Conservation (phyloP, 1,139 yeast species). For the Debaryomyces sp. region DNA sequence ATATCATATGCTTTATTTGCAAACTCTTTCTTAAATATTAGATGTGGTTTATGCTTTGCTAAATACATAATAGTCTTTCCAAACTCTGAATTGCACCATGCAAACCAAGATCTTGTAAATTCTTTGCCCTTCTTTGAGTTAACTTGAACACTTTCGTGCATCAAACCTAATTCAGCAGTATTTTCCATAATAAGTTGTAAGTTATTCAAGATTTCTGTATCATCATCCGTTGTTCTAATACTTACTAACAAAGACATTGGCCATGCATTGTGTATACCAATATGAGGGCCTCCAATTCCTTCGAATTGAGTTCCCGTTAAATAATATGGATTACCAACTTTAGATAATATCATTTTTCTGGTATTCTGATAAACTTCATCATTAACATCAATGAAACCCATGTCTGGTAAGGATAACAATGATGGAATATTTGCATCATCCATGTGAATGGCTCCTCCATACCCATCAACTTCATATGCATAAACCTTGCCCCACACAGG, state of each 20-base stretch:
- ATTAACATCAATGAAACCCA: slow-evolving; percentile 59
- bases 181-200: slow-evolving; percentile 56
- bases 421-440: slow-evolving; percentile 94
- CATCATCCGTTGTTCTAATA: slow-evolving; percentile 75
- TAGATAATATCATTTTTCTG: slow-evolving; percentile 70
- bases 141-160: slow-evolving; percentile 84
- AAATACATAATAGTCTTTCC: slow-evolving; percentile 80
- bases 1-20: slow-evolving; percentile 29
- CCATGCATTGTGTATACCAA: slow-evolving; percentile 83
- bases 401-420: slow-evolving; percentile 74
- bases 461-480: slow-evolving; percentile 91
- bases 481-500: slow-evolving; percentile 73
- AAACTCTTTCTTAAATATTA: slow-evolving; percentile 57
- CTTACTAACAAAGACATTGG: slow-evolving; percentile 81
- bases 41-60: slow-evolving; percentile 72
- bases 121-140: slow-evolving; percentile 48
- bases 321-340: slow-evolving; percentile 77
- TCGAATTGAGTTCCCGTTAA: slow-evolving; percentile 61
- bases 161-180: slow-evolving; percentile 75
- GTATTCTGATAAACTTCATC: slow-evolving; percentile 77
- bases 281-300: slow-evolving; percentile 92
- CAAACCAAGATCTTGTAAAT: slow-evolving; percentile 83
- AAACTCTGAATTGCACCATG: slow-evolving; percentile 93
- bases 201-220: slow-evolving; percentile 59
- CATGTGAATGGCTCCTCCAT: slow-evolving; percentile 73